Base-by-base conservation (phyloP, 2,329 filamentous ascomycete species). In the Coniochaeta sp. region DNA sequence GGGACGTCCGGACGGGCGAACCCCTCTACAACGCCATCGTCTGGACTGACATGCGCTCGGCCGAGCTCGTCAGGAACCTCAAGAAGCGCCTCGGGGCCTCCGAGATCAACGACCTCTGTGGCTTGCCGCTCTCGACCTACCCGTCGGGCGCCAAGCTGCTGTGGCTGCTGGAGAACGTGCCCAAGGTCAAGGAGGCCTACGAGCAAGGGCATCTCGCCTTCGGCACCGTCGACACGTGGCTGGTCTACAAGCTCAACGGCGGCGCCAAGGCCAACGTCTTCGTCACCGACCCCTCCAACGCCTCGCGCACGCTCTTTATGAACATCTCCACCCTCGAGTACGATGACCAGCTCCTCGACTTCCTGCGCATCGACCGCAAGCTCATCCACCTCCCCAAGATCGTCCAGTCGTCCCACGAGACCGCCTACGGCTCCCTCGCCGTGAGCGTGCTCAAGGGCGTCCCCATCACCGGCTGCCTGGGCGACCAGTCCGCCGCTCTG, bases 261-360 rank as follows among this genome's bases (percentile, higher is more conserved):
- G 85, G 85, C 16, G 76, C 73, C 33, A 77, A 79, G 53, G 80
- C 76, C 51, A 79, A 85, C 52, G 66, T 88, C 50, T 82, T 86
- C 63, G 86, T 92, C 53, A 90, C 88, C 1, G 89, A 94, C 61
- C 80, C 85, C 6, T 87, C 86, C 53, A 94, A 94, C 65, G 88
- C 89, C n/a, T 89, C 86, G 3, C 76, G 88, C 58, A 92, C 89
- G 40, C 91, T 91, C 88, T 91, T 94, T 68, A 89, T 91, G 83
- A 89, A 91, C 67, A 76, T 92, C 28, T 77, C 87, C 61, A 88
- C 81, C 1, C 74, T 90, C 42, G 69, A 89, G 60, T 94, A 92
- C 66, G 87, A 89, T 61, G 79, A 87, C 47, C 77, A 79, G 49
- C 77, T 91, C 48, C 72, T 91, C 27, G 76, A 86, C 46, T 92